phyloP scores from a whole-genome alignment of 768 basidiomycete species.

The Naganishia randhawae region DNA sequence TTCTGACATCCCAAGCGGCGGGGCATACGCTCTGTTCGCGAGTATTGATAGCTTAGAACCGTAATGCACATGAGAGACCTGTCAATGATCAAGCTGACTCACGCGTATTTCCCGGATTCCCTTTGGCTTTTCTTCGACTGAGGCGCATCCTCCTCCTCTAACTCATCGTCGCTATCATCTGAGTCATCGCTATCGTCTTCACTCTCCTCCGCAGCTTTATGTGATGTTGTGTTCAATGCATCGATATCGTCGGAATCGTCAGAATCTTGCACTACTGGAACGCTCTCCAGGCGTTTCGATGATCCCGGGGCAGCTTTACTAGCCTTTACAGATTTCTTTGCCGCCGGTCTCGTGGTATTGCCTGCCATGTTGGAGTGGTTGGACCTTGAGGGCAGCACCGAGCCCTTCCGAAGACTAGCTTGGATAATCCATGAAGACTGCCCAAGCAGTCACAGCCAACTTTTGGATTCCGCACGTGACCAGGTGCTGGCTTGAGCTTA shows the following conservation, averaged over 20 bases:
- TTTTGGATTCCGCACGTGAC: constrained; percentile 19
- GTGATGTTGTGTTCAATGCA: neutral
- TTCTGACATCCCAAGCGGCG: constrained; percentile 6
- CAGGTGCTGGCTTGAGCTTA: neutral
- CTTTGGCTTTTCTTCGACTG: neutral
- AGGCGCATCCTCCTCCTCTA: neutral
- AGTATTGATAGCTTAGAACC: neutral
- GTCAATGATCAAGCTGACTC: neutral
- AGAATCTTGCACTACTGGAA: neutral
- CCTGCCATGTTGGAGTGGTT: neutral
- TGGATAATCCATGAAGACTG: neutral
- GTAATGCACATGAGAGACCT: neutral
- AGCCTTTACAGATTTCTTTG: neutral
- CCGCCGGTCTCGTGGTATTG: neutral
- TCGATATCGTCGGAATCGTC: constrained; percentile 19
- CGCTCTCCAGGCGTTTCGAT: neutral
- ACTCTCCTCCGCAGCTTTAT: neutral
- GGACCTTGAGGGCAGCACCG: neutral
- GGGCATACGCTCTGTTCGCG: neutral
- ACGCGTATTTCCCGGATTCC: constrained; percentile 5
- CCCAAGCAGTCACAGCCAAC: constrained; percentile 1
- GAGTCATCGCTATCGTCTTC: neutral
- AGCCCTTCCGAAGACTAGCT: neutral
- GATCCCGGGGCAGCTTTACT: neutral
- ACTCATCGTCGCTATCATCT: neutral